Evolutionary conservation across 371 early-diverging fungal species (phyloP).

Genomic region (Cladochytrium tenue): DNA sequence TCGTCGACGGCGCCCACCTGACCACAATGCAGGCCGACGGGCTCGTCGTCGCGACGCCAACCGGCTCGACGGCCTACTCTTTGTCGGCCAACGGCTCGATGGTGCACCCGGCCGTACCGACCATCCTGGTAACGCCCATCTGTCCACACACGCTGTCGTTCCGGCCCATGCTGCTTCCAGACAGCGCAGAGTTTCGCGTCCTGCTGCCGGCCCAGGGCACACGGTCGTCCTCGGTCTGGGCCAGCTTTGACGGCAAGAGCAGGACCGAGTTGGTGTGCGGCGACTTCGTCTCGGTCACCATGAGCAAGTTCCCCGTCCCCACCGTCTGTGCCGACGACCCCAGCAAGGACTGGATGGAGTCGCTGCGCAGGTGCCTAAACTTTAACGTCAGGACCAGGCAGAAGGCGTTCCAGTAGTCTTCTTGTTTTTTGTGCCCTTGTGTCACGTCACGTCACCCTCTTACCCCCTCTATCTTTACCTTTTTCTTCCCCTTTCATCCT

Average conservation of each 20-base stretch:
- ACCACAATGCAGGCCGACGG: constrained; percentile 72
- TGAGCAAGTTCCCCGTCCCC: constrained; percentile 83
- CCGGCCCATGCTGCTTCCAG: constrained; percentile 91
- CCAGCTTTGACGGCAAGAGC: constrained; percentile 86
- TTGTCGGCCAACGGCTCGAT: constrained; percentile 80
- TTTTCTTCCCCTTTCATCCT: no score
- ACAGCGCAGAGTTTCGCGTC: constrained; percentile 66
- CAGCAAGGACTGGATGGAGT: constrained; percentile 45
- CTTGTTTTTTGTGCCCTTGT: no score
- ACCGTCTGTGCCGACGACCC: constrained; percentile 78
- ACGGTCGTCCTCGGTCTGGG: constrained; percentile 38
- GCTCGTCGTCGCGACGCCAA: constrained; percentile 87
- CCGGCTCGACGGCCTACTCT: constrained; percentile 94
- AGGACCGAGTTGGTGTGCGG: constrained; percentile 83
- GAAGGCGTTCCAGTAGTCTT: no score
- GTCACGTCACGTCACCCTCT: no score
- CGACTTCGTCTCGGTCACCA: constrained; percentile 82
- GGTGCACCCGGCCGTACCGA: constrained; percentile 91
- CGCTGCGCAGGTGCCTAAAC: constrained; percentile 38
- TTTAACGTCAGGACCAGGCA: constrained; percentile 47
- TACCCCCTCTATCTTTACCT: no score
- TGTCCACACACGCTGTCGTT: constrained; percentile 93
- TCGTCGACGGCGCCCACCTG: constrained; percentile 62
- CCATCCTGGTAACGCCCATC: constrained; percentile 89
- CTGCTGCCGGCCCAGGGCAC: constrained; percentile 36